These are phyloP conservation scores for Elaeis oleifera DNA, from an alignment of 202 grass and related monocot species.

Conservation along the genomic window DNA sequence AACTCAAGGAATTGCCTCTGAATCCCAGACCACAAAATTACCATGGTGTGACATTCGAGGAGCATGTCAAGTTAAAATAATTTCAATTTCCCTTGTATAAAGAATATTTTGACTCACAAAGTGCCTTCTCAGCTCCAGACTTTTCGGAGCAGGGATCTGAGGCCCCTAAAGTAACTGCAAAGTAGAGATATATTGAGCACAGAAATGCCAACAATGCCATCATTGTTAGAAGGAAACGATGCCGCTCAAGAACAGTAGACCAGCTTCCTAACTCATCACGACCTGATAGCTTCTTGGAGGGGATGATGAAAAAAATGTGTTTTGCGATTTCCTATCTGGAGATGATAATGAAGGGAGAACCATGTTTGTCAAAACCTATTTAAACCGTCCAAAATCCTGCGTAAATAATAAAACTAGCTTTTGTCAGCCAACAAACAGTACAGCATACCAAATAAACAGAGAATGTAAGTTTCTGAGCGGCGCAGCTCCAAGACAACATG, in stretches of 20 bases:
- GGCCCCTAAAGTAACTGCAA: slow-evolving; percentile 63
- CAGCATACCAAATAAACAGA: too few relatives aligned
- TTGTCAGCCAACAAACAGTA: too few relatives aligned
- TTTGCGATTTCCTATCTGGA: slow-evolving; percentile 61
- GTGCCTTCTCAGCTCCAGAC: slow-evolving; percentile 34
- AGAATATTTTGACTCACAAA: slow-evolving; percentile 58
- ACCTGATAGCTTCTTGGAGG: slow-evolving; percentile 48
- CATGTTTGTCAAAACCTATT: slow-evolving; percentile 29
- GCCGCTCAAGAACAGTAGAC: slow-evolving; percentile 59
- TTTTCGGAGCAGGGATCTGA: slow-evolving; percentile 46
- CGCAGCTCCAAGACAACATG: too few relatives aligned
- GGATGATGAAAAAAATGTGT: slow-evolving; percentile 49
- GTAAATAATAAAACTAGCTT: slow-evolving; percentile 10
- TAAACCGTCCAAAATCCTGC: slow-evolving; percentile 27
- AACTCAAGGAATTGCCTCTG: too few relatives aligned
- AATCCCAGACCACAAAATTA: too few relatives aligned
- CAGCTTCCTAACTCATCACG: slow-evolving; percentile 54
- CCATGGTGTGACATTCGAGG: too few relatives aligned
- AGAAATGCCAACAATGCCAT: slow-evolving; percentile 71
- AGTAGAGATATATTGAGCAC: slow-evolving; percentile 83
- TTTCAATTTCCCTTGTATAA: slow-evolving; percentile 63
- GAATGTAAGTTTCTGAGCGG: too few relatives aligned
- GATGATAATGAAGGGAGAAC: slow-evolving; percentile 80
- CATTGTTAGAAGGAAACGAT: slow-evolving; percentile 72
- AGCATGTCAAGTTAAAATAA: slow-evolving; percentile 22